Evolutionary conservation across 1,284 basidiomycete species (phyloP).

Genomic region (Abortiporus biennis): DNA sequence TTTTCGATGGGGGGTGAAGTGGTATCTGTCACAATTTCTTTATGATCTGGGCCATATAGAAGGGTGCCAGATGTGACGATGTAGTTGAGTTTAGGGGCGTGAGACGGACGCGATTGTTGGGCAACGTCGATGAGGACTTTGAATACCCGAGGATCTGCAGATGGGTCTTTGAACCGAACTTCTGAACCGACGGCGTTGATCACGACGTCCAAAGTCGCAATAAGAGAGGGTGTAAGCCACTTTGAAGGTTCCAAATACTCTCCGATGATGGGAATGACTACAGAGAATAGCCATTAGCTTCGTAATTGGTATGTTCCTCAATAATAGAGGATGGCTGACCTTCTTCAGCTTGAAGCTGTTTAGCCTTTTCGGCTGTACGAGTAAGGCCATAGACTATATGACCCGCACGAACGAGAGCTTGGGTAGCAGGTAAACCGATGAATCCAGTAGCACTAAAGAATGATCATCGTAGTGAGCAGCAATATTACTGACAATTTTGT

Average conservation of each 20-base stretch:
- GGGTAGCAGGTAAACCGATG: constrained; percentile 40
- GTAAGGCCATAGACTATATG: constrained; percentile 47
- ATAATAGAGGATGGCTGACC: constrained; percentile 22
- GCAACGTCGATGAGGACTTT: constrained; percentile 26
- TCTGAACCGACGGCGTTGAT: constrained; percentile 31
- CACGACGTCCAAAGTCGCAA: constrained; percentile 37
- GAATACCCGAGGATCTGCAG: constrained; percentile 27
- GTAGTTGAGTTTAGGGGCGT: constrained; percentile 36
- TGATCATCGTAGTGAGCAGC: background rate
- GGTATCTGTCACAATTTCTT: constrained; percentile 28
- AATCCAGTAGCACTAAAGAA: constrained; percentile 31
- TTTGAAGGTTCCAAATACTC: constrained; percentile 28
- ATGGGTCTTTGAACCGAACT: constrained; percentile 15
- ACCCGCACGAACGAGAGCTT: constrained; percentile 42
- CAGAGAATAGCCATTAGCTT: background rate
- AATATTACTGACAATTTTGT: background rate
- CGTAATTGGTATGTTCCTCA: background rate
- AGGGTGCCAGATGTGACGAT: constrained; percentile 46
- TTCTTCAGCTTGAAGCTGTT: constrained; percentile 36
- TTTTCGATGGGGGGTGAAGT: constrained; percentile 26
- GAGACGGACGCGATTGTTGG: constrained; percentile 22
- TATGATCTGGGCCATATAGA: constrained; percentile 37
- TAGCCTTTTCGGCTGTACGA: constrained; percentile 32
- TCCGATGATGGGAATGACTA: constrained; percentile 44
- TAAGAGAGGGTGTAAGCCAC: constrained; percentile 35